Percentiles rank a stretch among this genome's conserved stretches.
These are phyloP conservation scores for Arthrocladium fulminans DNA, from an alignment of 2,329 filamentous ascomycete species.

Conservation along the genomic window DNA sequence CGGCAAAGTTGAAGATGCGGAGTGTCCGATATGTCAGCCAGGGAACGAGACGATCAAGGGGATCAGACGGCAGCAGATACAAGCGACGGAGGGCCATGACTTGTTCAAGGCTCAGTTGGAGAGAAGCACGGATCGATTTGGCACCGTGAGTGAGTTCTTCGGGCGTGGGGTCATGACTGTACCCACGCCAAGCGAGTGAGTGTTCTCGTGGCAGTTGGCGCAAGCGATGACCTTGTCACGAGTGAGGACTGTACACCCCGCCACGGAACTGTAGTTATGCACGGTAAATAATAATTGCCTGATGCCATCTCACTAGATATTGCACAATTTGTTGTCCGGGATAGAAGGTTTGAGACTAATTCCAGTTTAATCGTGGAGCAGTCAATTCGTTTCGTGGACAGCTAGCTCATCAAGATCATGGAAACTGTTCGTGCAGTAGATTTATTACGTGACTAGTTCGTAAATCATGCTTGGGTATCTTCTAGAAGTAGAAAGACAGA, in stretches of 20 bases:
- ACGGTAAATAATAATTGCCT: too few species aligned
- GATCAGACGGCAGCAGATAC: slow-evolving; percentile 75
- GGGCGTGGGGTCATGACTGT: slow-evolving; percentile 75
- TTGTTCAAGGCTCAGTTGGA: slow-evolving; percentile 75
- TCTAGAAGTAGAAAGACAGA: neutral
- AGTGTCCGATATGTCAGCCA: slow-evolving; percentile 77
- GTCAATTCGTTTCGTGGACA: too few species aligned
- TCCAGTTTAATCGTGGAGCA: too few species aligned
- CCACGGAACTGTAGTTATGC: too few species aligned
- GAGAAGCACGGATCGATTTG: slow-evolving; percentile 63
- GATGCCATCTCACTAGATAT: too few species aligned
- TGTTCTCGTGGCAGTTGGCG: neutral
- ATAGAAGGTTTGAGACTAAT: too few species aligned
- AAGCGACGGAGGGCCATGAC: slow-evolving; percentile 79
- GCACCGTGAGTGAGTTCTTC: slow-evolving; percentile 91
- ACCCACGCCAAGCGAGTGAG: slow-evolving; percentile 11
- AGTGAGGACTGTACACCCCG: too few species aligned
- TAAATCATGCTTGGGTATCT: slow-evolving; percentile 1
- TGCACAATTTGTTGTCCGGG: too few species aligned
- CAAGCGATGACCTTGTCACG: too few species aligned
- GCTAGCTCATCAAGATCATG: too few species aligned
- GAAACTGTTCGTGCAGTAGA: too few species aligned
- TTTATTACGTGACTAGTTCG: too few species aligned
- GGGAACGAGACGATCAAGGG: slow-evolving; percentile 83
- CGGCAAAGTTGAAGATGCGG: slow-evolving; percentile 50